These are phyloP conservation scores for Chlamydomonas incerta DNA, from an alignment of 139 green algal species.

Conservation along the genomic window DNA sequence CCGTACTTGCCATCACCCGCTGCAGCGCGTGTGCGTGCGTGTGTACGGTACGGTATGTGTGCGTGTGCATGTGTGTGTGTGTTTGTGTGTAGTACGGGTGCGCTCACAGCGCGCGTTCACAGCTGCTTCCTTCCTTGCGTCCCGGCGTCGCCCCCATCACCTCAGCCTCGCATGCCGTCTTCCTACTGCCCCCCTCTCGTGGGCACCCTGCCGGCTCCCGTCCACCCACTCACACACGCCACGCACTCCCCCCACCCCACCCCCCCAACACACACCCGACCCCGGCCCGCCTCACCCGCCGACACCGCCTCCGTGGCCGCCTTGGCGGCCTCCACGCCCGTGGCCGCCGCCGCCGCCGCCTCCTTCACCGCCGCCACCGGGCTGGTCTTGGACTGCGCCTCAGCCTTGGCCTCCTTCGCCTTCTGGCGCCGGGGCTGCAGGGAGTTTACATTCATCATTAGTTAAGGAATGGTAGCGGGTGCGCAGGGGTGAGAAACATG, in stretches of 20 bases:
- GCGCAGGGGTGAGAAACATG: background rate
- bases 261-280: background rate
- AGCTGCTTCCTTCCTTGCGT: no score
- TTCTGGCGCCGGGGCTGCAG: conserved; percentile 22
- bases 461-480: background rate
- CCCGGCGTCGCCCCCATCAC: no score
- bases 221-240: background rate
- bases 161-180: no score
- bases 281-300: background rate
- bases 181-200: no score
- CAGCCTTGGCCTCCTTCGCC: background rate
- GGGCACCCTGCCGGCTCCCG: no score
- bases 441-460: background rate
- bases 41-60: no score
- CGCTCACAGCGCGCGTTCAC: no score
- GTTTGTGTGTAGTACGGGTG: no score
- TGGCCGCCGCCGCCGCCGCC: conserved; percentile 6
- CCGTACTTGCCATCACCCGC: background rate
- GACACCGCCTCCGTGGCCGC: conserved; percentile 9
- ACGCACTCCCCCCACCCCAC: background rate
- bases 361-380: background rate
- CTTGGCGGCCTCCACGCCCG: conserved; percentile 20
- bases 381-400: background rate
- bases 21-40: background rate
- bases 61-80: no score